These are phyloP conservation scores for Penicillium silybi DNA, from an alignment of 495 filamentous ascomycete genomes.

Conservation along the genomic window DNA sequence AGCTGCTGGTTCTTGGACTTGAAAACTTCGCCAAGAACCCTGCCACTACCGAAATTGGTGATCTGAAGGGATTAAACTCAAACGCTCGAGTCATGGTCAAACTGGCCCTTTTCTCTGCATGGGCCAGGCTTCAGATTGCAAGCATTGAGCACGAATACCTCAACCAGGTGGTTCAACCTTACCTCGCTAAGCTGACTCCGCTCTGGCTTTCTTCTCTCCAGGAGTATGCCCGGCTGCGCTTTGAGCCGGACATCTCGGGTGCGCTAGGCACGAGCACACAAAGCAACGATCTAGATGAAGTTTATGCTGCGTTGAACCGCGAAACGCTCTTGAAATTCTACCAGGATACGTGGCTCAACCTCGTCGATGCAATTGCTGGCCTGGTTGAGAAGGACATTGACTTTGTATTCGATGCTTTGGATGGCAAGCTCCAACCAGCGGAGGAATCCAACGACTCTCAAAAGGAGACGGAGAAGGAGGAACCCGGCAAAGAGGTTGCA, in stretches of 20 bases:
- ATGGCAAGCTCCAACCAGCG: conserved; percentile 59
- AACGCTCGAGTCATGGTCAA: conserved; percentile 99
- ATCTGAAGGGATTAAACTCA: conserved; percentile 87
- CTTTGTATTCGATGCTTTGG: conserved; percentile 93
- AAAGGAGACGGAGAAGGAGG: conserved; percentile 39
- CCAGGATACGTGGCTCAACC: conserved; percentile 93
- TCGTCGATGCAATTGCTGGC: conserved; percentile 96
- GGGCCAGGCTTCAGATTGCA: conserved; percentile 97
- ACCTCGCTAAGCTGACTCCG: conserved; percentile 82
- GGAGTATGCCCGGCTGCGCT: conserved; percentile 89
- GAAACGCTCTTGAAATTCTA: conserved; percentile 95
- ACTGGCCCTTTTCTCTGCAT: conserved; percentile 94
- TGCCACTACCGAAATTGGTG: conserved; percentile 85
- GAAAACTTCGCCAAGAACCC: conserved; percentile 84
- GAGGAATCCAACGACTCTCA: conserved; percentile 18
- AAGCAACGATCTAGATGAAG: conserved; percentile 77
- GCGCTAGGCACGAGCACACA: conserved; percentile 64
- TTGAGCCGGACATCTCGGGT: conserved; percentile 95
- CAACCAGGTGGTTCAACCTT: conserved; percentile 81
- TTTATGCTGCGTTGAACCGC: conserved; percentile 90
- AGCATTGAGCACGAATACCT: conserved; percentile 91
- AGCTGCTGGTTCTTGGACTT: conserved; percentile 83
- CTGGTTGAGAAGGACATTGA: conserved; percentile 96
- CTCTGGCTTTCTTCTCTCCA: conserved; percentile 90
- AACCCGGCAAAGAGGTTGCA: conserved; percentile 43